A percentile compares a stretch with the other conserved stretches of the same genome.
phyloP scores from a whole-genome alignment of 768 basidiomycete species.

The Leccinum broughii region DNA sequence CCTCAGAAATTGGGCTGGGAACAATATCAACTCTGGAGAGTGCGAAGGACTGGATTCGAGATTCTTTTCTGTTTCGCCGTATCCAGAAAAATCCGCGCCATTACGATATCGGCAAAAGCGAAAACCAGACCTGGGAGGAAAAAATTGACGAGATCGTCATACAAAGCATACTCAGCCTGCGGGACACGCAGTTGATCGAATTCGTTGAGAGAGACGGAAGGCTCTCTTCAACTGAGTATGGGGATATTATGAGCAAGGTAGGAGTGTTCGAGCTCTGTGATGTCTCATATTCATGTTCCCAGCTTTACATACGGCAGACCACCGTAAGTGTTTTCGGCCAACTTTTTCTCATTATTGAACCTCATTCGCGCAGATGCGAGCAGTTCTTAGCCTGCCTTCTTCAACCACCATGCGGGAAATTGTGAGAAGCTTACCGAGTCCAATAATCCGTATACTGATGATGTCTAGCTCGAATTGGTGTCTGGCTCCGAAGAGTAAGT shows the following conservation, averaged over 20 bases:
- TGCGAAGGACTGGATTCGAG: constrained; percentile 81
- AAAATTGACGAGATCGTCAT: constrained; percentile 73
- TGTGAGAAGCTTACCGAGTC: constrained; percentile 41
- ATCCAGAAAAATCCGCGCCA: constrained; percentile 80
- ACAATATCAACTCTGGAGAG: constrained; percentile 71
- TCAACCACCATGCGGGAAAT: constrained; percentile 63
- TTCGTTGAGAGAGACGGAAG: constrained; percentile 42
- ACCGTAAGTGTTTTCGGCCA: constrained; percentile 46
- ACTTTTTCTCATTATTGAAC: neutral
- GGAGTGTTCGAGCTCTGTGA: constrained; percentile 12
- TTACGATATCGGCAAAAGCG: constrained; percentile 64
- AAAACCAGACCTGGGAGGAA: constrained; percentile 65
- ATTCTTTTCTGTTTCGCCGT: constrained; percentile 85
- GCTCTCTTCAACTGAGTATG: constrained; percentile 68
- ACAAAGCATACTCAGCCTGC: constrained; percentile 60
- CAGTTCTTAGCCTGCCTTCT: constrained; percentile 59
- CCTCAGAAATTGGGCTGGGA: no score
- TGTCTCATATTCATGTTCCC: constrained; percentile 9
- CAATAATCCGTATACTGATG: constrained; percentile 5
- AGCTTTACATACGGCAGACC: constrained; percentile 76
- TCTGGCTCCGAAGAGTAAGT: constrained; percentile 67
- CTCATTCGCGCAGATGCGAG: constrained; percentile 53
- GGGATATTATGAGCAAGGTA: constrained; percentile 88
- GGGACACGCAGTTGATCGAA: constrained; percentile 60
- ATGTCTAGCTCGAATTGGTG: constrained; percentile 60